A percentile compares a stretch with the other conserved stretches of the same genome.
Conservation (phyloP, 345 rosid species). For the Eutrema yunnanense region DNA sequence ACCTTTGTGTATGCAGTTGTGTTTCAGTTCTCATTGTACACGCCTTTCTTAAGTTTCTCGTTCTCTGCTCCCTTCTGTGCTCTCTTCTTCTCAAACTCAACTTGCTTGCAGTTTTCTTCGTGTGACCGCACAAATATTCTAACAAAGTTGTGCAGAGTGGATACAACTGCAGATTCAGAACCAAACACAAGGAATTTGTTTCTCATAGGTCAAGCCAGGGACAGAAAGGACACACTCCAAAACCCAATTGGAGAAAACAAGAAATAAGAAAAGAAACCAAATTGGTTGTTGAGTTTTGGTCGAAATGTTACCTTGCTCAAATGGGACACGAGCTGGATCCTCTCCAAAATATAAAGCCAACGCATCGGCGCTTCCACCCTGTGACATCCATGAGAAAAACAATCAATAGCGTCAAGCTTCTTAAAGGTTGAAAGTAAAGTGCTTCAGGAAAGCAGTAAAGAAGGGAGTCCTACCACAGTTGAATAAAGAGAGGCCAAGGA, state of each 20-base stretch:
- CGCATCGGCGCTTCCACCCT: conserved; percentile 86
- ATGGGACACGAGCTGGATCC: conserved; percentile 85
- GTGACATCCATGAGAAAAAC: conserved; percentile 17
- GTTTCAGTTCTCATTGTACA: conserved; percentile 20
- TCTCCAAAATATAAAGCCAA: conserved; percentile 83
- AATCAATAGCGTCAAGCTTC: neutral
- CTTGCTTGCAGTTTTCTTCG: conserved; percentile 65
- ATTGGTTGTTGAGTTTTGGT: conserved; percentile 1
- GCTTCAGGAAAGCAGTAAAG: conserved; percentile 6
- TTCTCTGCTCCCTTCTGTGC: conserved; percentile 44
- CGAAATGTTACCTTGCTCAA: conserved; percentile 63
- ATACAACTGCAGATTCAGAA: conserved; percentile 50
- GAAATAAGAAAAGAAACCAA: neutral
- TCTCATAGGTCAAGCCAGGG: neutral
- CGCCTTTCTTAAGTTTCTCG: conserved; percentile 38
- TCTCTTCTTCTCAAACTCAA: conserved; percentile 60
- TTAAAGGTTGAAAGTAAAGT: neutral
- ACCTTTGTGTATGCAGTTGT: neutral
- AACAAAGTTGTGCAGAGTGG: conserved; percentile 72
- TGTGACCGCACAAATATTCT: conserved; percentile 72
- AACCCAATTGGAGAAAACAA: neutral
- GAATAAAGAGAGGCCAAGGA: conserved; percentile 64
- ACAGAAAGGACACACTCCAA: neutral
- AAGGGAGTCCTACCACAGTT: conserved; percentile 48
- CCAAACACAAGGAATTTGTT: conserved; percentile 1